These are phyloP conservation scores for Climacium dendroides DNA, from an alignment of 225 moss, liverwort and hornwort genomes.

Conservation along the genomic window DNA sequence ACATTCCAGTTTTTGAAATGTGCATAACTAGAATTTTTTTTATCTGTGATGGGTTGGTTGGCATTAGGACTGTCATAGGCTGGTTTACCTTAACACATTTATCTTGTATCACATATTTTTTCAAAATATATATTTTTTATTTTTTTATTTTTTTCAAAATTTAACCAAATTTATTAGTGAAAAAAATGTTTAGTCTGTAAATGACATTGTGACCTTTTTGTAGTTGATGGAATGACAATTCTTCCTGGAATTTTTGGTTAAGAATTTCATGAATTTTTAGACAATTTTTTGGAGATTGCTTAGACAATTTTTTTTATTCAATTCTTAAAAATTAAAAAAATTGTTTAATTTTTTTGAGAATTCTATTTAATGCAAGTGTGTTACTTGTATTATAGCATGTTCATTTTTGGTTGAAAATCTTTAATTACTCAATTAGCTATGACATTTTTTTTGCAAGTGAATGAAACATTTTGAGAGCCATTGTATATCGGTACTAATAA, in stretches of 20 bases:
- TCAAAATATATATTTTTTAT: too few relatives aligned
- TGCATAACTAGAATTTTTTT: too few relatives aligned
- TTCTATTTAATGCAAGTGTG: not conserved
- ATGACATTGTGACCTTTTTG: too few relatives aligned
- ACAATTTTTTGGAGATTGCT: not conserved
- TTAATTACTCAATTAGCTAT: not conserved
- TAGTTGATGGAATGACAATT: not conserved
- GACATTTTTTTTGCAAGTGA: not conserved
- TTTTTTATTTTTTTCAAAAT: too few relatives aligned
- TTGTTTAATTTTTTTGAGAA: not conserved
- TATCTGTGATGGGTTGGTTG: too few relatives aligned
- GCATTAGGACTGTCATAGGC: too few relatives aligned
- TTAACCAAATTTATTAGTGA: not conserved
- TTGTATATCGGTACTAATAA: accelerated
- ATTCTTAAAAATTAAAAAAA: not conserved
- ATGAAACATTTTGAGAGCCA: not conserved
- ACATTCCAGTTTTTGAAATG: too few relatives aligned
- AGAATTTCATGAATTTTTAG: not conserved
- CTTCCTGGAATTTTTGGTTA: not conserved
- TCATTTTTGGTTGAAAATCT: not conserved
- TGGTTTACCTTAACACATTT: too few relatives aligned
- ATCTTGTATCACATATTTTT: not conserved
- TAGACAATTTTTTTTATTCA: not conserved
- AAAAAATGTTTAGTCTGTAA: too few relatives aligned
- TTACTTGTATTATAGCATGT: accelerated